A percentile compares a stretch with the other conserved stretches of the same genome.
phyloP scores from a whole-genome alignment of 805 yeast species.

The Blastobotrys attinorum region DNA sequence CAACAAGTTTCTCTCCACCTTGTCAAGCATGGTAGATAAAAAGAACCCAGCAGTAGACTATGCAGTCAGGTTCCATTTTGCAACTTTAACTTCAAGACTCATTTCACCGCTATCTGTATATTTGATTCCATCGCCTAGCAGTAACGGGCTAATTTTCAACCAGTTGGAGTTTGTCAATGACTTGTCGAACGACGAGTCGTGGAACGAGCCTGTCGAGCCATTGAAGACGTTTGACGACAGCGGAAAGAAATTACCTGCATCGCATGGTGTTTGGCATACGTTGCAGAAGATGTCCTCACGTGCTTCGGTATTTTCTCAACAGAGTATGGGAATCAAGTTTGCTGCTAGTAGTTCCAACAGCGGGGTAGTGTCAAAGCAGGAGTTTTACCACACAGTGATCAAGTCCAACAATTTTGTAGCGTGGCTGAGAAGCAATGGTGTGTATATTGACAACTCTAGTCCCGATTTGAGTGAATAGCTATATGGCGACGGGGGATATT shows the following conservation, averaged over 20 bases:
- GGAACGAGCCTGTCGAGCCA: not conserved
- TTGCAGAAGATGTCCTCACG: not conserved
- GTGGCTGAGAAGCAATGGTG: slow-evolving; percentile 29
- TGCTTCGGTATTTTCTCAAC: not conserved
- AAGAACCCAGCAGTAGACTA: slow-evolving; percentile 6
- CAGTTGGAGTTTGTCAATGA: slow-evolving; percentile 8
- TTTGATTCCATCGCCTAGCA: slow-evolving; percentile 2
- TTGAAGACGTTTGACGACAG: not conserved
- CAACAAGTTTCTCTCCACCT: slow-evolving; percentile 6
- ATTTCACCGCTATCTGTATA: slow-evolving; percentile 14
- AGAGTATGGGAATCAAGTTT: not conserved
- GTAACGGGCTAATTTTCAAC: slow-evolving; percentile 6
- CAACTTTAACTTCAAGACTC: slow-evolving; percentile 15
- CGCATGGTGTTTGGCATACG: not conserved
- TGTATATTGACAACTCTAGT: not conserved
- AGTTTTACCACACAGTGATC: slow-evolving; percentile 12
- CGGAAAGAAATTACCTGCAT: not conserved
- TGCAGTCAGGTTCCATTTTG: slow-evolving; percentile 16
- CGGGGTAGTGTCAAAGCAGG: slow-evolving; percentile 1
- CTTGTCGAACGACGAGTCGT: slow-evolving; percentile 3
- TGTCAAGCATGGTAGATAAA: not conserved
- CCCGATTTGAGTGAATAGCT: too few relatives aligned
- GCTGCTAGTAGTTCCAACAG: not conserved
- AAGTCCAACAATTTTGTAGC: slow-evolving; percentile 3
- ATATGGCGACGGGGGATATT: too few relatives aligned